phyloP scores from a whole-genome alignment of 1,284 basidiomycete genomes.

The Pisolithus thermaeus region DNA sequence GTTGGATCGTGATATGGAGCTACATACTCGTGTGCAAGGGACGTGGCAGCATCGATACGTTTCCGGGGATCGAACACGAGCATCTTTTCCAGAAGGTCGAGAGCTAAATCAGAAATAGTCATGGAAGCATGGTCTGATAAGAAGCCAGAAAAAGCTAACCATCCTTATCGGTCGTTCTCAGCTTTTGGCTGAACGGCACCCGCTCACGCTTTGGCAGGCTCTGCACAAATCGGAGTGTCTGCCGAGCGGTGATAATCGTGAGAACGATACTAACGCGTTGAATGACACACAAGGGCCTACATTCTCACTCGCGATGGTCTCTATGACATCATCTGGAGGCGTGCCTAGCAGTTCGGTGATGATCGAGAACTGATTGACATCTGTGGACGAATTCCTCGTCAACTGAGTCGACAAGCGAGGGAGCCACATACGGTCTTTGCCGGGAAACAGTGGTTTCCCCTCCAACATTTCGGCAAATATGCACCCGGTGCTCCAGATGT shows the following conservation, averaged over 20 bases:
- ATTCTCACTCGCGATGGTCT: slow-evolving; percentile 98
- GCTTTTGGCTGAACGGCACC: slow-evolving; percentile 92
- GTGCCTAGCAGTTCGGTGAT: slow-evolving; percentile 98
- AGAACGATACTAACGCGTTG: slow-evolving; percentile 9
- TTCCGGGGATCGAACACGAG: slow-evolving; percentile 97
- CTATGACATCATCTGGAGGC: slow-evolving; percentile 98
- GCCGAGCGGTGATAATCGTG: slow-evolving; percentile 11
- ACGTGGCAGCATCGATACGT: slow-evolving; percentile 91
- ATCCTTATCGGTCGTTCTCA: slow-evolving; percentile 84
- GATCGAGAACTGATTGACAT: slow-evolving; percentile 99
- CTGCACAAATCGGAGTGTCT: slow-evolving; percentile 99
- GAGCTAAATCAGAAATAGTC: slow-evolving; percentile 44
- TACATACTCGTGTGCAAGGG: slow-evolving; percentile 92
- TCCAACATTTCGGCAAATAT: slow-evolving; percentile 99
- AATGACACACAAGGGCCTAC: slow-evolving; percentile 40
- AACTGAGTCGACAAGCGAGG: neutral
- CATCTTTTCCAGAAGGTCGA: slow-evolving; percentile 98
- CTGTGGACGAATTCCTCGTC: slow-evolving; percentile 36
- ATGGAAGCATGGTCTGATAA: slow-evolving; percentile 6
- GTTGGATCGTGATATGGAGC: slow-evolving; percentile 98
- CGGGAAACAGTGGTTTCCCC: slow-evolving; percentile 97
- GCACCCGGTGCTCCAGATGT: slow-evolving; percentile 99
- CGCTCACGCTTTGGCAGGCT: slow-evolving; percentile 95
- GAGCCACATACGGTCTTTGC: slow-evolving; percentile 82
- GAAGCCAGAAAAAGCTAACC: slow-evolving; percentile 39